Conservation (phyloP, 75 land plant genomes). For the Ceratopteris richardii region DNA sequence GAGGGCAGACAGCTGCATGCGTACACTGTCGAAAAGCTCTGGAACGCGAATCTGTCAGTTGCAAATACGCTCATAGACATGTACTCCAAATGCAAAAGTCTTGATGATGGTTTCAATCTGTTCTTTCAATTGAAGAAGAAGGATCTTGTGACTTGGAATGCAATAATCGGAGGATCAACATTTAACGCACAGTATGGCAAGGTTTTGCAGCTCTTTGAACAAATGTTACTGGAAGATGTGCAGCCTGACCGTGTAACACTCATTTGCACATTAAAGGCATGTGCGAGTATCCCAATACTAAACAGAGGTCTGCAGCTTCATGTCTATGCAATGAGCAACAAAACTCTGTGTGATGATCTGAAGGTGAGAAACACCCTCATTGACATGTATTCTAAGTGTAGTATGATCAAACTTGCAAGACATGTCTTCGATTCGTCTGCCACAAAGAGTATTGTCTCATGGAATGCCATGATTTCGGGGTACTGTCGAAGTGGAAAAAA, state of each 20-base stretch:
- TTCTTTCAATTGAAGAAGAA: conserved; percentile 28
- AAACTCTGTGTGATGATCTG: no score
- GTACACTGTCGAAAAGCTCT: no score
- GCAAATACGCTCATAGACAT: conserved; percentile 41
- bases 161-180: conserved; percentile 34
- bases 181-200: conserved; percentile 31
- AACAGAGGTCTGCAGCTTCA: conserved; percentile 35
- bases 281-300: conserved; percentile 34
- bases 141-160: conserved; percentile 46
- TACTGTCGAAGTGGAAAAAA: conserved; percentile 35
- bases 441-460: conserved; percentile 36
- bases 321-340: not conserved
- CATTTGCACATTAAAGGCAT: conserved; percentile 41
- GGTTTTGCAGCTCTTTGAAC: conserved; percentile 33
- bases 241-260: conserved; percentile 35
- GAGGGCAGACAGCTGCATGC: not conserved
- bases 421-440: conserved; percentile 42
- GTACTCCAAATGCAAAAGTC: conserved; percentile 33
- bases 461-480: conserved; percentile 56
- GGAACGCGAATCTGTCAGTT: not conserved
- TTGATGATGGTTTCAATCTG: conserved; percentile 23
- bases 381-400: conserved; percentile 50
- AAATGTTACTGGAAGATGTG: conserved; percentile 23
- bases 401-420: conserved; percentile 16
- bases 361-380: conserved; percentile 18